Percentiles rank a stretch among this genome's conserved stretches.
phyloP scores from a whole-genome alignment of 164 flowering plant species.

The Nelumbo lutea region DNA sequence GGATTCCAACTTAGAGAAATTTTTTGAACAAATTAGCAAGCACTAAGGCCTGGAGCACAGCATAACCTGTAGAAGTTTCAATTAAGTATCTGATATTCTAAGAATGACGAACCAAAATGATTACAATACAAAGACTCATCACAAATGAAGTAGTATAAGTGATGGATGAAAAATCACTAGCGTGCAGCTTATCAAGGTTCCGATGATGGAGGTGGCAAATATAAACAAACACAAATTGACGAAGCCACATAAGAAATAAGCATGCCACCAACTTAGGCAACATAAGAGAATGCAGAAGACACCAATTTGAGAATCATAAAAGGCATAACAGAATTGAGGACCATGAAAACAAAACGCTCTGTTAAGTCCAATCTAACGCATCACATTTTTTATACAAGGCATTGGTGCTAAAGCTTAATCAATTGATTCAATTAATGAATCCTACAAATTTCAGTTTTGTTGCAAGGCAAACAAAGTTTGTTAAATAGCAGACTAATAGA shows the following conservation, averaged over 20 bases:
- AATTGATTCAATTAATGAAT: background rate
- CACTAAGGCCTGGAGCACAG: too few species aligned
- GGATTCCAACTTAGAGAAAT: too few species aligned
- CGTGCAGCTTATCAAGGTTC: too few species aligned
- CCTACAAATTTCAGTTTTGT: slow-evolving; percentile 4
- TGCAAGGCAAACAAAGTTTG: slow-evolving; percentile 6
- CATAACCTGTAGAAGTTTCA: too few species aligned
- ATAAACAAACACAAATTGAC: background rate
- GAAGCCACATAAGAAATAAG: background rate
- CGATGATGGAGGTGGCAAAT: too few species aligned
- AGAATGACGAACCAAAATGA: too few species aligned
- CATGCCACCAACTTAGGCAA: background rate
- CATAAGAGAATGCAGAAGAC: background rate
- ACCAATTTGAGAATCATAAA: background rate
- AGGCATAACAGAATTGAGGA: background rate
- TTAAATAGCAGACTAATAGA: slow-evolving; percentile 43
- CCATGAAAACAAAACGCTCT: background rate
- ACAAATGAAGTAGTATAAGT: too few species aligned
- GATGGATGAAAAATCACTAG: too few species aligned
- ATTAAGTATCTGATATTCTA: too few species aligned
- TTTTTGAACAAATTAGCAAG: too few species aligned
- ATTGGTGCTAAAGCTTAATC: background rate
- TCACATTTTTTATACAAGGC: background rate
- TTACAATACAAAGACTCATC: too few species aligned
- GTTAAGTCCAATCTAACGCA: background rate